Conservation (phyloP, 129 eudicot species). For the Heracleum sosnowskyi region DNA sequence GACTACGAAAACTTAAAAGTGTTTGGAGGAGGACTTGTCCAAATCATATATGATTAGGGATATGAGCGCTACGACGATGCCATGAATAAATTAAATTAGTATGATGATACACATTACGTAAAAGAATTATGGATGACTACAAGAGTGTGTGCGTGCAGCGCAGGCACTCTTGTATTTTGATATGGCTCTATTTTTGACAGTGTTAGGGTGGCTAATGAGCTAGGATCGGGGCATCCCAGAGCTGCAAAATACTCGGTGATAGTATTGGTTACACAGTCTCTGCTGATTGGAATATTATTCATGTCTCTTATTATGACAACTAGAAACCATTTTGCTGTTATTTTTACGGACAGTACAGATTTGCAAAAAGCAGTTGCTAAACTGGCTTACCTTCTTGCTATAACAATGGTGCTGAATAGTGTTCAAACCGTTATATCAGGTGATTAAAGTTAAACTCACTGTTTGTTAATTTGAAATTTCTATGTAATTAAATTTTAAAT, state of each 20-base stretch:
- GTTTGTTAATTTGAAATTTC: not conserved
- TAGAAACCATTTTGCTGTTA: constrained; percentile 46
- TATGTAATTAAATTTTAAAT: not conserved
- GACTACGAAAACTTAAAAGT: too few relatives aligned
- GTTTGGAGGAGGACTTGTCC: too few relatives aligned
- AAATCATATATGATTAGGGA: too few relatives aligned
- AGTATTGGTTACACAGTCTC: constrained; percentile 52
- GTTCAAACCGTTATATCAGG: constrained; percentile 74
- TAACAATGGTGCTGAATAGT: constrained; percentile 65
- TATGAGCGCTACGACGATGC: too few relatives aligned
- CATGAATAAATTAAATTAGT: too few relatives aligned
- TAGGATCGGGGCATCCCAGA: constrained; percentile 62
- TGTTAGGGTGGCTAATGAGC: constrained; percentile 68
- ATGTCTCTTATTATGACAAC: constrained; percentile 42
- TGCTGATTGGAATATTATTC: constrained; percentile 46
- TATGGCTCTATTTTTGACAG: constrained; percentile 19
- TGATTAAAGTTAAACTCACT: constrained; percentile 2
- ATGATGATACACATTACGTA: too few relatives aligned
- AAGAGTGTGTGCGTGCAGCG: too few relatives aligned
- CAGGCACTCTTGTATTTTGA: not conserved
- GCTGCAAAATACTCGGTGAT: constrained; percentile 64
- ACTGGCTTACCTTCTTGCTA: constrained; percentile 50
- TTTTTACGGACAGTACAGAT: constrained; percentile 41
- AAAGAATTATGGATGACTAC: too few relatives aligned
- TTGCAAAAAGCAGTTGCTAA: constrained; percentile 63